Base-by-base conservation (phyloP, 495 filamentous ascomycete genomes). In the Podospora bellae-mahoneyi region DNA sequence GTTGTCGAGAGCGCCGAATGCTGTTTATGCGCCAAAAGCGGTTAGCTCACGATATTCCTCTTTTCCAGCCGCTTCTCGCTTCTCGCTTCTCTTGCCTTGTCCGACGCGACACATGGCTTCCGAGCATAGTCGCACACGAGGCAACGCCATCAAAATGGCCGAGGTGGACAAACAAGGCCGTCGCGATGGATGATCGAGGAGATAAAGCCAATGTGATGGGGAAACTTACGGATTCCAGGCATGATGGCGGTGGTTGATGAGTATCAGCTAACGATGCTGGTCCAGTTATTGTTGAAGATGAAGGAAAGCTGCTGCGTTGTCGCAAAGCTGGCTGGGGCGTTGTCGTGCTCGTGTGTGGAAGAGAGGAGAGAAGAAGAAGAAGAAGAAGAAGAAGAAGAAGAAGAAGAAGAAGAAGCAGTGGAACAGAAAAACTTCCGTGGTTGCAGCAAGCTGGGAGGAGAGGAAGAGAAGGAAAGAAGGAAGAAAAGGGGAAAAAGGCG, bases 1-100 rank as follows among this genome's bases (percentile, higher is more conserved):
- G 73, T 78, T 78, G 70, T 74, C 74, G 64, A 78, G 64, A 5
- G 77, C 73, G 28, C 65, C 63, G 66, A 75, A 64, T 19, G 76
- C 75, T 78, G 65, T 5, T 55, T 32, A 30, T 18, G 44, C 5
- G 27, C 44, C 4, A 63, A 48, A 57, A 26, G 5, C 28, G 28
- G 58, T 68, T 13, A 64, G 62, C 27, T 16, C 7, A 23, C 23
- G 23, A 23, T 23, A 23, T 23, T 23, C 1, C 23, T 23, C 23
- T 16, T 48, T 48, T 48, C 39, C 39, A 48, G 39, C 39, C 39
- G 39, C 39, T 48, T 48, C 39, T 48, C 39, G 39, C 39, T 23
- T 48, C 23, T 23, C 30, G 30, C 30, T 39, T 39, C 39, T 48
- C 15, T 48, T 48, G 4, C 34, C 5, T 64, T 16, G 48, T 34